Percentiles rank a stretch among this genome's conserved stretches.
phyloP scores from a whole-genome alignment of 2,329 filamentous ascomycete species.

The Hypoxylon sp. region DNA sequence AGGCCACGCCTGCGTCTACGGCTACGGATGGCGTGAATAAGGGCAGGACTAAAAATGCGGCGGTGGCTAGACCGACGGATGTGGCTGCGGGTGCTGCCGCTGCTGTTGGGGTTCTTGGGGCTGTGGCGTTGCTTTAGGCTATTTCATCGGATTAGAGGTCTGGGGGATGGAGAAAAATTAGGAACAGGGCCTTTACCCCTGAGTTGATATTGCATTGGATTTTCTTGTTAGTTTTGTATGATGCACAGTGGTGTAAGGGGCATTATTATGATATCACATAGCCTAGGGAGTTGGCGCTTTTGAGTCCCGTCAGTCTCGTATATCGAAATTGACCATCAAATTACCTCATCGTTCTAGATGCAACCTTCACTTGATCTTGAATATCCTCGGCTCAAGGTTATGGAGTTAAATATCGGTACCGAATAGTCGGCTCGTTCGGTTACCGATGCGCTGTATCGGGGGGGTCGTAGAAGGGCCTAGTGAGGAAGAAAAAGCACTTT shows the following conservation, averaged over 20 bases:
- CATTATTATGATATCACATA: neutral
- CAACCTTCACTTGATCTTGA: neutral
- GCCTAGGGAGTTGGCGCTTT: slow-evolving; percentile 1
- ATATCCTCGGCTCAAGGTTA: neutral
- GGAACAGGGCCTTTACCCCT: neutral
- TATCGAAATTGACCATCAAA: neutral
- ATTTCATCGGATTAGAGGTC: neutral
- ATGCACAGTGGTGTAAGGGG: neutral
- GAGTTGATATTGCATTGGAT: neutral
- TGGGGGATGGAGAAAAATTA: too few species aligned
- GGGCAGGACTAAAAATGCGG: neutral
- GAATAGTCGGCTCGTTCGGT: neutral
- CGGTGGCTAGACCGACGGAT: slow-evolving; percentile 18
- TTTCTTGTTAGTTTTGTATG: neutral
- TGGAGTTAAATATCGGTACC: neutral
- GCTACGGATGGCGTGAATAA: neutral
- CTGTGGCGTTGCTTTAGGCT: slow-evolving; percentile 12
- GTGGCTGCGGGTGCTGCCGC: slow-evolving; percentile 4
- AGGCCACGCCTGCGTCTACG: neutral
- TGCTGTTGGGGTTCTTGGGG: slow-evolving; percentile 6
- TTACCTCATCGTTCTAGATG: neutral
- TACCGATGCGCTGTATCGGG: neutral
- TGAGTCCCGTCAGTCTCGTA: slow-evolving; percentile 5
- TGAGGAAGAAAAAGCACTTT: neutral
- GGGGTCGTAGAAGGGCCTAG: neutral